Evolutionary conservation across 208 protist genomes (phyloP), one percentile per base, ranked within the genome.

Genomic region (Lotmaria passim): DNA sequence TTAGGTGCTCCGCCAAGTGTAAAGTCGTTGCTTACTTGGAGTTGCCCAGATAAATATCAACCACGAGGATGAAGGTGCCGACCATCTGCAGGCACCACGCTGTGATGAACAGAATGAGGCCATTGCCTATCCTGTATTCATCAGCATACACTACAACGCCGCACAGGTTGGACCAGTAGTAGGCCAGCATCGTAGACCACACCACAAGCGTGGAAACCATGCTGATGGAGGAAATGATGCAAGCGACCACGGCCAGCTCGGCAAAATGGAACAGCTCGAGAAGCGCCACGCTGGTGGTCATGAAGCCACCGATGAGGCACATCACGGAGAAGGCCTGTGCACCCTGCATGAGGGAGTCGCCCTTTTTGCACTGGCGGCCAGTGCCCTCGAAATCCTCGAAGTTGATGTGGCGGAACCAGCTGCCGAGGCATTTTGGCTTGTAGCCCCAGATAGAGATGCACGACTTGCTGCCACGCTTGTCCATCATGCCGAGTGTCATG

Each of bases 311-410:
- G 34, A 87, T 87, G 64, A 87, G 71, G 71, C 69, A 87, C 81
- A 87, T 87, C 62, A 87, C 78, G 15, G 81, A 87, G 72, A 87
- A 87, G 50, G 81, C 77, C 72, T 87, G 81, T 15, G 81, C 81
- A 63, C 69, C 81, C 63, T 87, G 66, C 28, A 79, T 78, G 39
- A 87, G 72, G 14, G 77, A 83, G 61, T 83, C 61, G 43, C 50
- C 77, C 74, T 87, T 87, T 62, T 83, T 70, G 78, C 81, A 87
- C 57, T 44, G n/a, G 4, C 39, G 21, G 21, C 70, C 66, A 17
- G 52, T 46, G 41, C 17, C 30, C 52, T 43, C 56, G 65, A 78
- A 81, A 39, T 72, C 31, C 26, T 82, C 63, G 59, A 64, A 83
- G 59, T 83, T 56, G 30, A 77, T 72, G 69, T 76, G 77, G 33